Percentiles rank a stretch among this genome's conserved stretches.
phyloP scores from a whole-genome alignment of 768 basidiomycete species.

The Boletus rufocinnamomeus region DNA sequence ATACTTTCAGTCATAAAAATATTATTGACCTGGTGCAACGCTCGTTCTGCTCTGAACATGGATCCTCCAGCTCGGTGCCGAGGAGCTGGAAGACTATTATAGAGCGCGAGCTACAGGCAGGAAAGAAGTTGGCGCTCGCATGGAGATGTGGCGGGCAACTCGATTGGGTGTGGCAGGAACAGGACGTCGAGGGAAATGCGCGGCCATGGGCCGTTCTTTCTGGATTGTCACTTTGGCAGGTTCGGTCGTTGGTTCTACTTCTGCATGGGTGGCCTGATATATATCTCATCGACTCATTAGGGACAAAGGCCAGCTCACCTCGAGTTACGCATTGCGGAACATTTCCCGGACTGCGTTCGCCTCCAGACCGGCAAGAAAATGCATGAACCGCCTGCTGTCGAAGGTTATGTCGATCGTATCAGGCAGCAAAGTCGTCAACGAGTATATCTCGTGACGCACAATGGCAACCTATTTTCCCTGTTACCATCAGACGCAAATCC shows the following conservation, averaged over 20 bases:
- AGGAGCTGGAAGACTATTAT: constrained; percentile 65
- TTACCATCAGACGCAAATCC: constrained; percentile 56
- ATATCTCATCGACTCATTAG: constrained; percentile 27
- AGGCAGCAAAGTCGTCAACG: constrained; percentile 57
- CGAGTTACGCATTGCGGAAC: constrained; percentile 75
- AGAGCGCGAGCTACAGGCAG: constrained; percentile 51
- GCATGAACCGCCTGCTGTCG: constrained; percentile 77
- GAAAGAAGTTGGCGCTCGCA: constrained; percentile 66
- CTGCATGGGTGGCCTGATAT: constrained; percentile 15
- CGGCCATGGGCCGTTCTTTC: constrained; percentile 76
- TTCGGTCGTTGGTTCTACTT: constrained; percentile 32
- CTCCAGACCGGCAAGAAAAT: constrained; percentile 45
- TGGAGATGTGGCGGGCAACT: constrained; percentile 76
- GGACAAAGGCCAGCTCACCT: constrained; percentile 50
- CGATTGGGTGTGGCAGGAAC: constrained; percentile 86
- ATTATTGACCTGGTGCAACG: constrained; percentile 64
- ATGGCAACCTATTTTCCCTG: constrained; percentile 70
- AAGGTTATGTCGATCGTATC: constrained; percentile 83
- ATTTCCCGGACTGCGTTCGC: constrained; percentile 53
- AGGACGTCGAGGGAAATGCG: constrained; percentile 58
- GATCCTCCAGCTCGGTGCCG: constrained; percentile 11
- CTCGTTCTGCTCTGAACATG: constrained; percentile 46
- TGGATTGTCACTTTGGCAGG: constrained; percentile 74
- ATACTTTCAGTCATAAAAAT: constrained; percentile 59
- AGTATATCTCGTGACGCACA: constrained; percentile 71